A percentile compares a stretch with the other conserved stretches of the same genome.
These are phyloP conservation scores for Thozetella sp. DNA, from an alignment of 495 filamentous ascomycete species.

Conservation along the genomic window DNA sequence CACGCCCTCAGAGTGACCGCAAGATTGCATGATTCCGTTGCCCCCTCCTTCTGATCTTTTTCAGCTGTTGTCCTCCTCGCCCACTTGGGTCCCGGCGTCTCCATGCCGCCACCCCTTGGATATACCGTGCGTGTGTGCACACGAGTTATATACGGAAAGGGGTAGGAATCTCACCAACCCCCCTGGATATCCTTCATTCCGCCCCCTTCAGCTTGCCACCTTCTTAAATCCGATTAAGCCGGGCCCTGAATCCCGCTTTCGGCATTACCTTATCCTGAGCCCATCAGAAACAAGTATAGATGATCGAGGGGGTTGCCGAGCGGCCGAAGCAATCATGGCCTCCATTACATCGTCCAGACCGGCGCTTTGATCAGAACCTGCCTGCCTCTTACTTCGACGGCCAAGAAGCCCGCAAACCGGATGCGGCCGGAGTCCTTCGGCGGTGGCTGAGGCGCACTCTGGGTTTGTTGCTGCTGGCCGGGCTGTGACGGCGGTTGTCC, in stretches of 20 bases:
- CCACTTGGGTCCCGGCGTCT: background rate
- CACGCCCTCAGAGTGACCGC: too few species aligned
- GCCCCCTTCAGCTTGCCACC: too few species aligned
- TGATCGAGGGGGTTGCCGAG: too few species aligned
- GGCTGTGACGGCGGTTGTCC: conserved; percentile 30
- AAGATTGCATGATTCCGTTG: too few species aligned
- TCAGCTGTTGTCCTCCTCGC: background rate
- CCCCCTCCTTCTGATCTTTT: background rate
- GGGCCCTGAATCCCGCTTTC: too few species aligned
- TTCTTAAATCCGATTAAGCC: too few species aligned
- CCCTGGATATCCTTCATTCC: background rate
- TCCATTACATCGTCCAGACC: conserved; percentile 67
- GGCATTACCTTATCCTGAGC: too few species aligned
- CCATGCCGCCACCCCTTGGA: background rate
- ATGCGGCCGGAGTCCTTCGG: conserved; percentile 57
- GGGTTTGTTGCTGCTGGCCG: background rate
- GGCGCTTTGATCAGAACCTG: conserved; percentile 88
- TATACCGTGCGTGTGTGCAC: background rate
- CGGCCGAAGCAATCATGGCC: background rate
- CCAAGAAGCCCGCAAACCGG: conserved; percentile 82
- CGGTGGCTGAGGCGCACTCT: conserved; percentile 12
- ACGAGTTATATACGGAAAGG: background rate
- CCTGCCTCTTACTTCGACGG: conserved; percentile 80
- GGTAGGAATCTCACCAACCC: background rate
- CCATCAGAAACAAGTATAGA: too few species aligned